Evolutionary conservation across 1,284 basidiomycete species (phyloP).

Genomic region (Spongispora temasekensis): DNA sequence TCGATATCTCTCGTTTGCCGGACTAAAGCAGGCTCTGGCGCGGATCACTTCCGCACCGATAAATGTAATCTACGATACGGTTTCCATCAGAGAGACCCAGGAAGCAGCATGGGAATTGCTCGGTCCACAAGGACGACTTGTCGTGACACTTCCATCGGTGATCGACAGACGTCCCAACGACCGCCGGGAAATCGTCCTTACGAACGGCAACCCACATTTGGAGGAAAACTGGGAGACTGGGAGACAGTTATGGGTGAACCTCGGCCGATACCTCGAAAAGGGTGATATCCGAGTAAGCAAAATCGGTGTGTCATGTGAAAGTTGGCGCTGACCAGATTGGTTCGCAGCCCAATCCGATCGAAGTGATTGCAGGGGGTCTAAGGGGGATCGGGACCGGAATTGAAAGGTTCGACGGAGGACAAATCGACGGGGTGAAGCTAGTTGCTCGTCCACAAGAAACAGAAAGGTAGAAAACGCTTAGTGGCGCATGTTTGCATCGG

Average conservation of each 20-base stretch:
- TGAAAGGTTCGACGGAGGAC: constrained; percentile 35
- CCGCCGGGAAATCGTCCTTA: constrained; percentile 31
- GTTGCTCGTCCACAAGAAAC: constrained; percentile 35
- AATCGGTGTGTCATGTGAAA: background rate
- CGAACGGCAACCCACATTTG: constrained; percentile 34
- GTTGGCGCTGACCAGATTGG: constrained; percentile 4
- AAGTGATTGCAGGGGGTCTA: constrained; percentile 30
- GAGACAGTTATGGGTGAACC: constrained; percentile 32
- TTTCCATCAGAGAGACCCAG: constrained; percentile 38
- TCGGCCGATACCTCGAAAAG: constrained; percentile 39
- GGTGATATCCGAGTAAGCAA: constrained; percentile 35
- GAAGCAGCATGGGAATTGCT: constrained; percentile 33
- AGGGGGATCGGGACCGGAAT: constrained; percentile 31
- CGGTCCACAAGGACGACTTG: constrained; percentile 35
- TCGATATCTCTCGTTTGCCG: constrained; percentile 33
- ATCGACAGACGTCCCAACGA: constrained; percentile 30
- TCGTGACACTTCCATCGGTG: constrained; percentile 32
- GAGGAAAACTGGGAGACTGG: constrained; percentile 36
- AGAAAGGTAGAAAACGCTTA: constrained; percentile 32
- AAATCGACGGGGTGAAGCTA: constrained; percentile 36
- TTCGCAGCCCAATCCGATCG: constrained; percentile 32
- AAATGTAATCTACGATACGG: constrained; percentile 37
- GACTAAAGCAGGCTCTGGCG: constrained; percentile 27
- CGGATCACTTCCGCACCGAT: constrained; percentile 34
- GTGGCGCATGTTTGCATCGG: constrained; percentile 15